Evolutionary conservation across 768 basidiomycete species (phyloP), one percentile per base, ranked within the genome.

Genomic region (Albatrellus ellisii): DNA sequence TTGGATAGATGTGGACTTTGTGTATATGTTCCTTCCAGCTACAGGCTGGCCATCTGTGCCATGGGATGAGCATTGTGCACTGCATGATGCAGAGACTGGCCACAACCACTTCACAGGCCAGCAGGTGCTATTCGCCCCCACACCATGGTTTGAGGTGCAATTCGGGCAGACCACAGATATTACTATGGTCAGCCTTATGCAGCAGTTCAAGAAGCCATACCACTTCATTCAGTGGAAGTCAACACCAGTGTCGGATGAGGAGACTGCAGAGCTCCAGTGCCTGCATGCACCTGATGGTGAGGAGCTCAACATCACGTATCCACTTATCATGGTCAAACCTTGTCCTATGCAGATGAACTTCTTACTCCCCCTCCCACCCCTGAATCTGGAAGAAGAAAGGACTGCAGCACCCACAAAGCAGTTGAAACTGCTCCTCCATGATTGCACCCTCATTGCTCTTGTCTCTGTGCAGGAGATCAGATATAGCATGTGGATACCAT

Each of bases 401-500:
- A 15, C 48, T 15, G 35, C 41, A 24, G 50, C 46, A 6, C 26
- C 26, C 21, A 38, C 53, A 26, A 53, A 51, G 33, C 43, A 46
- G 18, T 41, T 50, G 0, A 29, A 68, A 3, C 49, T 72, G 20
- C 60, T 85, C 8, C 53, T 75, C 14, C 64, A 76, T 0, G 53
- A 62, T 21, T 51, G 57, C 14, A 62, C 73, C 4, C 60, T 61
- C 1, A 56, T 83, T 8, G 62, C 66, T 0, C 61, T 86, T 8
- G 56, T 75, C 10, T 77, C 81, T 3, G 52, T 55, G 0, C 55
- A 59, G 4, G 79, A 85, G 37, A 54, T 64, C 1, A 68, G 75
- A 44, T 77, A 73, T 46, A 64, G 73, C 1, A 59, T 66, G 42
- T 58, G 82, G 10, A 61, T 82, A 0, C 83, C 84, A 0, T 85